A percentile compares a stretch with the other conserved stretches of the same genome.
Conservation (phyloP, 1,284 basidiomycete species). For the Ceratobasidium sp. region DNA sequence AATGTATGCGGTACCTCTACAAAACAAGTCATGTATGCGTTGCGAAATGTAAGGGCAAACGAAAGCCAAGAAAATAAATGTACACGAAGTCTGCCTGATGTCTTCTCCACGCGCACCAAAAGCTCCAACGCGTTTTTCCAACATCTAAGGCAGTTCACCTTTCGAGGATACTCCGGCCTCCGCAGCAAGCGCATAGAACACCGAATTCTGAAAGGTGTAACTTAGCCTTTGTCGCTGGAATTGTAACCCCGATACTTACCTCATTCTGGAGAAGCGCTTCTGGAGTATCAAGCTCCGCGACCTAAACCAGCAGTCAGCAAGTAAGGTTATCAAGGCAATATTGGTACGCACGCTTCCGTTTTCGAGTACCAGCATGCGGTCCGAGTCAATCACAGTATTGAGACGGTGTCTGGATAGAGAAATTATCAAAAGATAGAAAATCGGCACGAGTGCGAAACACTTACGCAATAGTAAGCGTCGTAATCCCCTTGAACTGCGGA, state of each 20-base stretch:
- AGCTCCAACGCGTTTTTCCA: neutral
- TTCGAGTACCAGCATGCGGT: conserved; percentile 85
- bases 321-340: conserved; percentile 26
- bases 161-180: conserved; percentile 63
- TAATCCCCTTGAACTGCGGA: conserved; percentile 73
- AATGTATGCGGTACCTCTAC: no score
- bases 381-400: conserved; percentile 90
- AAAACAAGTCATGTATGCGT: no score
- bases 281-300: conserved; percentile 80
- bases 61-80: neutral
- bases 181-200: conserved; percentile 67
- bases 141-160: neutral
- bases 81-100: neutral
- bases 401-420: conserved; percentile 73
- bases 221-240: neutral
- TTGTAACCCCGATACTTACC: conserved; percentile 50
- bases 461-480: conserved; percentile 86
- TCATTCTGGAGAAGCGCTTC: conserved; percentile 67
- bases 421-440: conserved; percentile 5
- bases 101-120: no score
- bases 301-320: conserved; percentile 54
- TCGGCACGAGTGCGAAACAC: conserved; percentile 47
- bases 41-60: no score
- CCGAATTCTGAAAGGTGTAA: conserved; percentile 51
- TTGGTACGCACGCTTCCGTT: conserved; percentile 68